Evolutionary conservation across 164 flowering plant genomes (phyloP), one percentile per base, ranked within the genome.

Genomic region (Piper longum): DNA sequence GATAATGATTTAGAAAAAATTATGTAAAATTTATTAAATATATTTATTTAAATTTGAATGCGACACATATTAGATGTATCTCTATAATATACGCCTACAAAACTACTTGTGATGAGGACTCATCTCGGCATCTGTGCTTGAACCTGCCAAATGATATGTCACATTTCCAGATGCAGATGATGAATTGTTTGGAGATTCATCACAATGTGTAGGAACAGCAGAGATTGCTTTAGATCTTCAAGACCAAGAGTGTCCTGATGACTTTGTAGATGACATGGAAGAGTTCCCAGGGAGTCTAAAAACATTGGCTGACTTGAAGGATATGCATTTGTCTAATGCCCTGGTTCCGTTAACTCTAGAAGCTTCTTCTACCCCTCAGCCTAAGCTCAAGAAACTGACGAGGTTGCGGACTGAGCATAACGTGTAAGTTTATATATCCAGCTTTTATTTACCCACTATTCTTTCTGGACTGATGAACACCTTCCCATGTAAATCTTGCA

Each of bases 291-390:
- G 74, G 64, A 86, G 75, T 59, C 70, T 92, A 67, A 84, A 89
- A 64, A 81, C 68, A 41, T 83, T 76, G 64, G 78, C 88, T 82
- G 93, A 83, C 66, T 77, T 87, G 60, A 85, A 81, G 73, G 91
- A 86, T 60, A 74, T 69, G 60, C 85, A 85, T 18, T 67, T 85
- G 83, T 88, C 98, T 52, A 85, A 81, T 61, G 86, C 88, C n/a
- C 67, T 91, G 51, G 85, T 82, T 54, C 73, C 79, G 60, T 65
- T 81, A 54, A 69, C 73, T 62, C 56, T 84, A 43, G 83, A 73
- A 70, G 82, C 74, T 54, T 82, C 86, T 66, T 78, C 89, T 43
- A 69, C 78, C 5, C 88, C 91, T 0, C 59, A 67, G 60, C 82
- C 81, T 12, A 83, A 83, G 71, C 71, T 88, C 19, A 90, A 87